A percentile compares a stretch with the other conserved stretches of the same genome.
These are phyloP conservation scores for Rhodosporidiobolus odoratus DNA, from an alignment of 768 basidiomycete species.

Conservation along the genomic window DNA sequence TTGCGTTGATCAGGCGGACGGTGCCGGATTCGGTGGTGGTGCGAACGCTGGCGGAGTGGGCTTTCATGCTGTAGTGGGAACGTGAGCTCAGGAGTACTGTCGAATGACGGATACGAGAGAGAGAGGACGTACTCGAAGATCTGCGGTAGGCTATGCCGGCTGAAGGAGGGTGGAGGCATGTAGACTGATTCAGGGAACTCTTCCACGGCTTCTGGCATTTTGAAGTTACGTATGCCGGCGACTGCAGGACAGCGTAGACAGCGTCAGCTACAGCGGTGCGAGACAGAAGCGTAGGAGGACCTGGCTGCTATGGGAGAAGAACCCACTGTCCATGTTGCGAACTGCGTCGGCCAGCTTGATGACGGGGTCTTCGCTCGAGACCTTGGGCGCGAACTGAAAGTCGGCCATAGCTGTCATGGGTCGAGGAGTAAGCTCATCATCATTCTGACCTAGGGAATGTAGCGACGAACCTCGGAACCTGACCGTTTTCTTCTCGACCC, in stretches of 20 bases:
- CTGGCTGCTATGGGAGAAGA: background rate
- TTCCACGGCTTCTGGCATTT: conserved; percentile 63
- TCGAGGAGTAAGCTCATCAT: background rate
- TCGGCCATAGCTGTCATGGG: conserved; percentile 81
- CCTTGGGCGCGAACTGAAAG: conserved; percentile 76
- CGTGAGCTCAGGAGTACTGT: background rate
- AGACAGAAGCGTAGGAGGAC: background rate
- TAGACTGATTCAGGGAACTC: conserved; percentile 59
- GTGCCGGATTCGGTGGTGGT: conserved; percentile 67
- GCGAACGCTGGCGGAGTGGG: conserved; percentile 9
- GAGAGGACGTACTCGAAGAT: conserved; percentile 61
- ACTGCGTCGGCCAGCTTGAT: conserved; percentile 65
- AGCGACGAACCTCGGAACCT: conserved; percentile 73
- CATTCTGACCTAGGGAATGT: conserved; percentile 39
- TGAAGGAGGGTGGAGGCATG: conserved; percentile 85
- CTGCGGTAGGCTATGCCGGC: conserved; percentile 69
- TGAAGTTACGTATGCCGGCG: conserved; percentile 64
- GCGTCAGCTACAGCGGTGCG: no score
- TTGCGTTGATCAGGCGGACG: conserved; percentile 74
- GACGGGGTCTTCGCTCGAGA: conserved; percentile 58
- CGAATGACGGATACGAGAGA: background rate
- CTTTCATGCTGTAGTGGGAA: background rate
- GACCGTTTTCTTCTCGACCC: conserved; percentile 71
- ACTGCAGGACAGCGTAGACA: no score
- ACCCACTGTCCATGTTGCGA: conserved; percentile 73